These are phyloP conservation scores for Coemansia sp. DNA, from an alignment of 192 early-diverging fungal species.

Conservation along the genomic window DNA sequence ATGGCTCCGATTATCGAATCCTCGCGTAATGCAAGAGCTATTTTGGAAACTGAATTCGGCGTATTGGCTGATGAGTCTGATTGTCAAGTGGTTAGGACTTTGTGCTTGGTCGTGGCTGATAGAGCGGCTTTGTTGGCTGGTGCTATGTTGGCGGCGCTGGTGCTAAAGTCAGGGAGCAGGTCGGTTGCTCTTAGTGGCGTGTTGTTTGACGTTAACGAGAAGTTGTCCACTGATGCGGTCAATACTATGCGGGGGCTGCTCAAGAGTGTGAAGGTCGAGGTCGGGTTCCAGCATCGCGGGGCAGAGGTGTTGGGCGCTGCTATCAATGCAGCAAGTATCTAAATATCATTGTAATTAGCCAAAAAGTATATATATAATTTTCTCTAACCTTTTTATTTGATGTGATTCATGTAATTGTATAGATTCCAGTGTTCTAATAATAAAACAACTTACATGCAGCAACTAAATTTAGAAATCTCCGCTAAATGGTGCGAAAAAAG, in stretches of 20 bases:
- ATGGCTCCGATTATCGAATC: constrained; percentile 78
- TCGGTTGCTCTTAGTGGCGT: constrained; percentile 33
- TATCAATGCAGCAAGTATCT: constrained; percentile 34
- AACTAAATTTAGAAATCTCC: no score
- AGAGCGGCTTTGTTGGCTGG: constrained; percentile 81
- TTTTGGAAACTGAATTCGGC: constrained; percentile 75
- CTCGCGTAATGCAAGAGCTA: constrained; percentile 60
- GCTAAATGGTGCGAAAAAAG: no score
- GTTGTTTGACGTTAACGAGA: constrained; percentile 33
- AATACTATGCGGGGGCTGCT: constrained; percentile 17
- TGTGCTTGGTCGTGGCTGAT: constrained; percentile 83
- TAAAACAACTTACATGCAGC: no score
- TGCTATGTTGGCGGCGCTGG: constrained; percentile 62
- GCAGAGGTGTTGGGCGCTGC: constrained; percentile 40
- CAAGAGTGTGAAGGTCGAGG: neutral
- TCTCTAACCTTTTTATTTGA: no score
- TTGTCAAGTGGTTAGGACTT: constrained; percentile 73
- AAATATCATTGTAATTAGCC: constrained; percentile 7
- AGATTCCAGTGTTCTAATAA: no score
- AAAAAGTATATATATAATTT: neutral
- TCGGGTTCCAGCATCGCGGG: constrained; percentile 22
- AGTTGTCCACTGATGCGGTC: constrained; percentile 16
- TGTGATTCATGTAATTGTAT: no score
- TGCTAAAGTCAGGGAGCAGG: constrained; percentile 12
- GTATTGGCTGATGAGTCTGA: constrained; percentile 68